These are phyloP conservation scores for Talaromyces sp. DNA, from an alignment of 2,329 filamentous ascomycete genomes.

Conservation along the genomic window DNA sequence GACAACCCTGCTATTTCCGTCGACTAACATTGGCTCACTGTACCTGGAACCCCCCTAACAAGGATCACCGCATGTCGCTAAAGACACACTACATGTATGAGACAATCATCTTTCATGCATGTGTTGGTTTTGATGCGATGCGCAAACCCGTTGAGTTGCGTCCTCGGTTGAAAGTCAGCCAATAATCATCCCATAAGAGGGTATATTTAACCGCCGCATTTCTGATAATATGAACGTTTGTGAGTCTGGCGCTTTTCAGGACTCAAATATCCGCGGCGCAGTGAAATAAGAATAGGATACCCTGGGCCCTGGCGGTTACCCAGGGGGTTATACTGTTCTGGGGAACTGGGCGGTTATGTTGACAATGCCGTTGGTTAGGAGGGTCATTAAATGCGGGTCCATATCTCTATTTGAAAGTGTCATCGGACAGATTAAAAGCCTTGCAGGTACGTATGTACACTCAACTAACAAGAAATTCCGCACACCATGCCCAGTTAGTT, in stretches of 20 bases:
- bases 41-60: not conserved
- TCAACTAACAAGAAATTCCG: not conserved
- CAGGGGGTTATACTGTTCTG: not conserved
- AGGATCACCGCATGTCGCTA: not conserved
- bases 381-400: not conserved
- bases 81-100: not conserved
- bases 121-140: not conserved
- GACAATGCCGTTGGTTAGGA: not conserved
- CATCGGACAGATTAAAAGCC: not conserved
- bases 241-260: not conserved
- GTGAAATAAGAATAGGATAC: not conserved
- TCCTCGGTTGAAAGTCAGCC: not conserved
- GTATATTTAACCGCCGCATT: not conserved
- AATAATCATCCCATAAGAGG: not conserved
- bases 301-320: not conserved
- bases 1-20: not conserved
- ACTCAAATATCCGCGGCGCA: not conserved
- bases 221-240: not conserved
- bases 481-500: not conserved
- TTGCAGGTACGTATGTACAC: not conserved
- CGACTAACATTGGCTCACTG: not conserved
- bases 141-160: not conserved
- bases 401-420: too few species aligned
- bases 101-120: not conserved
- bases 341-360: not conserved